Evolutionary conservation across 176 grass and related monocot species (phyloP).

Genomic region (Bothriochloa decipiens): DNA sequence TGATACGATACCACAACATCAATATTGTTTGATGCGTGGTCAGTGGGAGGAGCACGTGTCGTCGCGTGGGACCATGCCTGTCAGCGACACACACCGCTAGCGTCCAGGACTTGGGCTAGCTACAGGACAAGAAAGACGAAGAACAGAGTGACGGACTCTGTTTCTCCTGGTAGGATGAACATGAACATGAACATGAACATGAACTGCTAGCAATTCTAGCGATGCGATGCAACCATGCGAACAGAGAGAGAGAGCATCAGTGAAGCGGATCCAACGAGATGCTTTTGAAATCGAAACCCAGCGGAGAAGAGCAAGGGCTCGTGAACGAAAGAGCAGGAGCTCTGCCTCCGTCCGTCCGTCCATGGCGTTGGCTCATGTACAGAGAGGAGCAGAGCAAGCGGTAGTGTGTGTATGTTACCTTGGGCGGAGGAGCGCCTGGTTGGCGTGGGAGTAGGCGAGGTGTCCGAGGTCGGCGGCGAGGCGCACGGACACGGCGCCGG

Average conservation of each 20-base stretch:
- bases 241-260: too few relatives aligned
- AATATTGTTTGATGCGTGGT: too few relatives aligned
- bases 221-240: neutral
- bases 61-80: neutral
- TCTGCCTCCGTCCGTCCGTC: too few relatives aligned
- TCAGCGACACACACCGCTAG: too few relatives aligned
- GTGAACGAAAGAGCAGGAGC: too few relatives aligned
- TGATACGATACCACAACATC: too few relatives aligned
- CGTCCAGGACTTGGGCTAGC: neutral
- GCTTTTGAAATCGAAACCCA: too few relatives aligned
- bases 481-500: conserved; percentile 70
- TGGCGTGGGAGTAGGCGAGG: conserved; percentile 83
- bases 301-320: too few relatives aligned
- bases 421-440: conserved; percentile 68
- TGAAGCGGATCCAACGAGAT: too few relatives aligned
- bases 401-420: conserved; percentile 43
- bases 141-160: neutral
- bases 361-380: too few relatives aligned
- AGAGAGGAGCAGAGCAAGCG: too few relatives aligned
- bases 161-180: neutral
- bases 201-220: neutral
- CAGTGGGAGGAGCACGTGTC: neutral
- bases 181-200: too few relatives aligned
- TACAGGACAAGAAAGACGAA: neutral
- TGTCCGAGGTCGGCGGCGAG: conserved; percentile 56